Evolutionary conservation across 2,329 filamentous ascomycete species (phyloP), one percentile per base, ranked within the genome.

Genomic region (Penicillium sp.): DNA sequence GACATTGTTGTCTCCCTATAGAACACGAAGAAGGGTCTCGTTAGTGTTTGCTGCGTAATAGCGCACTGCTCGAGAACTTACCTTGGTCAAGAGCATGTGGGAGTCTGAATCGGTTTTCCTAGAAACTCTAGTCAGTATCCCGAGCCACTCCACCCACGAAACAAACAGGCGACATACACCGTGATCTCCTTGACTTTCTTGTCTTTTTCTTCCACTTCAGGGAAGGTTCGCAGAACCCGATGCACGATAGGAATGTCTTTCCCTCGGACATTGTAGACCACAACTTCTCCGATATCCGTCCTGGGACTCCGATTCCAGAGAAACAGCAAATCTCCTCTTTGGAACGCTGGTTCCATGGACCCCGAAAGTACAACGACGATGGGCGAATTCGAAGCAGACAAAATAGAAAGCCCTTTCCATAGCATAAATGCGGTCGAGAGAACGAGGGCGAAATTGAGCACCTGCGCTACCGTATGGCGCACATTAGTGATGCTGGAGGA

Each of bases 191-290:
- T 61, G 9, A 55, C 58, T 29, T 61, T 62, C 51, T 62, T 66
- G 20, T 51, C 32, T 43, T 56, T 61, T 10, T 43, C 54, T 36
- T 62, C 59, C 7, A 65, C 50, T 42, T 77, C 76, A 2, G 62
- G 61, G 63, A 78, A 81, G 48, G 73, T 73, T 67, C 89, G 78
- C 37, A 96, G 84, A 7, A 96, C 77, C 34, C 92, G 75, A 70
- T 98, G 92, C 51, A 98, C 92, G 65, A 98, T 98, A 18, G 92
- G 92, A 48, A 98, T 96, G 51, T 95, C 85, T 73, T 96, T 98
- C 41, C 83, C 51, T 29, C 48, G 39, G 37, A 95, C 84, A 60
- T 94, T 94, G 67, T 85, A 86, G 32, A 86, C 82, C 50, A 86
- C 82, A 45, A 85, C 73, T 65, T 86, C 82, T 12, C 82, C 82